Evolutionary conservation across 495 filamentous ascomycete species (phyloP).

Genomic region (Terfezia claveryi): DNA sequence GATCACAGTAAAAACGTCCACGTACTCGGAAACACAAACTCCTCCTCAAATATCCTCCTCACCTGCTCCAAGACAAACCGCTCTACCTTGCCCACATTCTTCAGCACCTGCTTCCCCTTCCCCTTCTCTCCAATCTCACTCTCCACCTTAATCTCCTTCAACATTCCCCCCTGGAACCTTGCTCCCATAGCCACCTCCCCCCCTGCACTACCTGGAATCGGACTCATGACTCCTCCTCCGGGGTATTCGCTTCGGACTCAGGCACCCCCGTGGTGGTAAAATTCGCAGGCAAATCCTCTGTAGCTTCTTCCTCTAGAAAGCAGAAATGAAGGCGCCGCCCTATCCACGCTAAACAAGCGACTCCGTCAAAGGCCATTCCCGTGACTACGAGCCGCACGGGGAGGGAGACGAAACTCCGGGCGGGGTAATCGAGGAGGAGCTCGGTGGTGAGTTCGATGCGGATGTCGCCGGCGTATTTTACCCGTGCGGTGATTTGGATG

Average conservation of each 20-base stretch:
- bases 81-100: conserved; percentile 97
- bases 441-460: conserved; percentile 74
- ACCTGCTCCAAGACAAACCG: conserved; percentile 94
- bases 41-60: conserved; percentile 88
- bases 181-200: conserved; percentile 9
- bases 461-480: conserved; percentile 66
- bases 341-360: conserved; percentile 78
- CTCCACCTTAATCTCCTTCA: conserved; percentile 86
- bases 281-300: conserved; percentile 23
- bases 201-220: no score
- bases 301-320: conserved; percentile 75
- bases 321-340: conserved; percentile 69
- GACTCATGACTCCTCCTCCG: background rate
- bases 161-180: conserved; percentile 43
- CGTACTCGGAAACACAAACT: conserved; percentile 93
- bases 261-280: conserved; percentile 9
- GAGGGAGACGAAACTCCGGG: conserved; percentile 87
- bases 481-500: conserved; percentile 73
- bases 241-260: background rate
- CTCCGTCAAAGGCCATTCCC: conserved; percentile 79
- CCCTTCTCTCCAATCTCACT: conserved; percentile 89
- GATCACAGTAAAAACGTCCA: conserved; percentile 81
- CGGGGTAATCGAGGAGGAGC: conserved; percentile 89
- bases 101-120: conserved; percentile 76
- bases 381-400: conserved; percentile 83